Conservation (phyloP, 805 yeast species). For the Metschnikowia rubicola region DNA sequence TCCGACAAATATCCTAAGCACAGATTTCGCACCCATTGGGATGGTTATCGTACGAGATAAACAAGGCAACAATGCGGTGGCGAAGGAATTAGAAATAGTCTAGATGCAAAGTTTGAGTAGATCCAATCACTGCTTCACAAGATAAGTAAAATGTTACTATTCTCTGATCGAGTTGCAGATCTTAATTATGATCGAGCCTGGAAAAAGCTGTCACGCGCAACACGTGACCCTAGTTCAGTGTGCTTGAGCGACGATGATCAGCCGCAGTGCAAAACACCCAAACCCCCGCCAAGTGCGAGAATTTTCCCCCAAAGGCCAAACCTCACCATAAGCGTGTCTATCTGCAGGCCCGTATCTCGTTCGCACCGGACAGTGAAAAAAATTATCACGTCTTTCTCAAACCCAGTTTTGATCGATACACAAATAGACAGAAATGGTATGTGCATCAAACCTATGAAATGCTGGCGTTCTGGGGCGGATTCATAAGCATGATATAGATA, state of each 20-base stretch:
- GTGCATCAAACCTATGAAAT: constrained; percentile 8
- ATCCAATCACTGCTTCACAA: too few relatives aligned
- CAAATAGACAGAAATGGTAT: constrained; percentile 22
- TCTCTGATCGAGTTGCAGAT: too few relatives aligned
- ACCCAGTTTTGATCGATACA: constrained; percentile 9
- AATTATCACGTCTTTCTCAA: constrained; percentile 14
- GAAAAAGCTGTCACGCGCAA: constrained; percentile 13
- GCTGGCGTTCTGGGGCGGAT: not conserved
- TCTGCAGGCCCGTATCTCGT: constrained; percentile 2
- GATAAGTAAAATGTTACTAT: too few relatives aligned
- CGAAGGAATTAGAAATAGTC: too few relatives aligned
- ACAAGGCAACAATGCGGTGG: too few relatives aligned
- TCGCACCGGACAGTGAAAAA: constrained; percentile 17
- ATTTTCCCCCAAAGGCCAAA: not conserved
- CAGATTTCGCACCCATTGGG: too few relatives aligned
- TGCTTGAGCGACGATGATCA: not conserved
- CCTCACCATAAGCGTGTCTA: not conserved
- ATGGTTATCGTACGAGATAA: too few relatives aligned
- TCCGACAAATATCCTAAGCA: too few relatives aligned
- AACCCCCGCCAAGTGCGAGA: not conserved
- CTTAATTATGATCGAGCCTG: not conserved
- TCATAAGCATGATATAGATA: not conserved
- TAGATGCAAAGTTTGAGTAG: too few relatives aligned
- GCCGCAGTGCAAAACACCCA: constrained; percentile 7
- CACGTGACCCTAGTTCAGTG: constrained; percentile 9